Percentiles rank a stretch among this genome's conserved stretches.
Conservation (phyloP, 306 rosid genomes). For the Castanospermum australe region DNA sequence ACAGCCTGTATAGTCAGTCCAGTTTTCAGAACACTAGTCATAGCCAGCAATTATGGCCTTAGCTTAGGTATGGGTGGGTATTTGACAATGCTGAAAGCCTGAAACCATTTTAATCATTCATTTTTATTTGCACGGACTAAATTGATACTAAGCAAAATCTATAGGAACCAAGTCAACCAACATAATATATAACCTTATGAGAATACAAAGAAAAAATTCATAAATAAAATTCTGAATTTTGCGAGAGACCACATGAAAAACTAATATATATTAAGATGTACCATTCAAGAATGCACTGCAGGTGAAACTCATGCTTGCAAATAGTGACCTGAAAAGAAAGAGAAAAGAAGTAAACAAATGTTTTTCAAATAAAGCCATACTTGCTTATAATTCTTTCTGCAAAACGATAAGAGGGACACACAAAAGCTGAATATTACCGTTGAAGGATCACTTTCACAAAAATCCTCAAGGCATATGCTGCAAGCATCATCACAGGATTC, state of each 20-base stretch:
- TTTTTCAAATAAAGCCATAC: neutral
- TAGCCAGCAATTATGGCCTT: neutral
- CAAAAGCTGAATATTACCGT: conserved; percentile 50
- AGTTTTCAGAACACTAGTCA: neutral
- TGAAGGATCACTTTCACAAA: conserved; percentile 75
- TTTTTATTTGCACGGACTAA: neutral
- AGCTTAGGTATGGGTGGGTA: too few relatives aligned
- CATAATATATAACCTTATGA: neutral
- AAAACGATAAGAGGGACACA: neutral
- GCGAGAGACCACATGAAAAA: neutral
- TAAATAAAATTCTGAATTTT: neutral
- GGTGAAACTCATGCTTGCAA: conserved; percentile 93
- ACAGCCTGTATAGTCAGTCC: neutral
- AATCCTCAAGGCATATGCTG: conserved; percentile 97
- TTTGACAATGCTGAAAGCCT: neutral
- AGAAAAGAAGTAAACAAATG: conserved; percentile 23
- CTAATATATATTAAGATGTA: conserved; percentile 26
- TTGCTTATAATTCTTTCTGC: neutral
- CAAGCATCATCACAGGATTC: conserved; percentile 86
- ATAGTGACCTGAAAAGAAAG: conserved; percentile 61
- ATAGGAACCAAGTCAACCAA: neutral
- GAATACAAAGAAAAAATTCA: neutral
- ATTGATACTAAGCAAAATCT: neutral
- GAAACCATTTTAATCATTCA: neutral
- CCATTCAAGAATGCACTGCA: conserved; percentile 99